Conservation (phyloP, 257 asterid species). For the Jaltomata sinuosa region DNA sequence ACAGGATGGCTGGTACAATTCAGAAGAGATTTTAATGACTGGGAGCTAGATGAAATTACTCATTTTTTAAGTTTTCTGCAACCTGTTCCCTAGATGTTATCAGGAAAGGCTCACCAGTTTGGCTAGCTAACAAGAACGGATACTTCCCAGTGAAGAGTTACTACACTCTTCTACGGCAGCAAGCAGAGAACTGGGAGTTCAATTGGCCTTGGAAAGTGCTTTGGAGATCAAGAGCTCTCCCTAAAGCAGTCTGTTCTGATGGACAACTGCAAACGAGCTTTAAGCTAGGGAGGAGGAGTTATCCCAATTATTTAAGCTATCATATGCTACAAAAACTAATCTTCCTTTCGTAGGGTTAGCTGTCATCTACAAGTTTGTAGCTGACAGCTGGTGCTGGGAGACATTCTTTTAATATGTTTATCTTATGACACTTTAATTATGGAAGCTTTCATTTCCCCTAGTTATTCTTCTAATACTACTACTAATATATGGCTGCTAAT, state of each 20-base stretch:
- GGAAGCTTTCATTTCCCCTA: not conserved
- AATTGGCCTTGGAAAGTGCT: not conserved
- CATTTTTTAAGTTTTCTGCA: not conserved
- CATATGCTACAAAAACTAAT: not conserved
- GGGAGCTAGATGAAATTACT: not conserved
- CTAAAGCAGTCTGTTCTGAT: not conserved
- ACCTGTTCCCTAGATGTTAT: not conserved
- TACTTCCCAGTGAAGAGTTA: not conserved
- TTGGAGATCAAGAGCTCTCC: not conserved
- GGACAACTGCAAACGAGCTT: not conserved
- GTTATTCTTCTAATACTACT: not conserved
- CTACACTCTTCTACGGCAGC: not conserved
- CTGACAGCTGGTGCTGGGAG: not conserved
- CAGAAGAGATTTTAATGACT: not conserved
- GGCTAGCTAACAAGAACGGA: not conserved
- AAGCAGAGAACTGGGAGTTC: not conserved
- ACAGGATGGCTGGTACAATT: not conserved
- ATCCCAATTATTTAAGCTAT: not conserved
- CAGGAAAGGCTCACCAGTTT: not conserved
- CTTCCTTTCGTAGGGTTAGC: not conserved
- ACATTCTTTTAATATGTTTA: not conserved
- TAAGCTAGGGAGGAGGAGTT: not conserved
- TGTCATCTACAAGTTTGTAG: not conserved
- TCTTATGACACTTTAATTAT: not conserved
- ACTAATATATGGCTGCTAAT: not conserved